These are phyloP conservation scores for Aspergillus texensis DNA, from an alignment of 2,329 filamentous ascomycete species.

Conservation along the genomic window DNA sequence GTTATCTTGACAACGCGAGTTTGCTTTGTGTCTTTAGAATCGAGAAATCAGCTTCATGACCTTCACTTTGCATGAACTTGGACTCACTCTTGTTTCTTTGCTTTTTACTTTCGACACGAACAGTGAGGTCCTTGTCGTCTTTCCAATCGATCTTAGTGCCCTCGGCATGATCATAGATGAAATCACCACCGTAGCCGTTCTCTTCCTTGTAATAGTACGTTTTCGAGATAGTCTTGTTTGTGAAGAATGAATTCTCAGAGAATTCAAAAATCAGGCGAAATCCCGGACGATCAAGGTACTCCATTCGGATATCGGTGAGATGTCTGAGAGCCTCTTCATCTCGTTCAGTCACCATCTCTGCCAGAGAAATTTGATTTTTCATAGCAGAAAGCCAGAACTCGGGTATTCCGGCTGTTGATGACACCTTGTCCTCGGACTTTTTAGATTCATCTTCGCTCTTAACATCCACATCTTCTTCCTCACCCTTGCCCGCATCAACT, in stretches of 20 bases:
- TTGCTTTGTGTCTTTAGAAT: conserved; percentile 87
- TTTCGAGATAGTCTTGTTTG: conserved; percentile 95
- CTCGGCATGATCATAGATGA: conserved; percentile 99
- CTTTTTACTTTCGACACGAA: conserved; percentile 98
- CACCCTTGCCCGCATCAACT: conserved; percentile 81
- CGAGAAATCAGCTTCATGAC: not conserved
- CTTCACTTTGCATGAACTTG: not conserved
- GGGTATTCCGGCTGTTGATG: conserved; percentile 75
- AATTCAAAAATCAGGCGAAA: conserved; percentile 99
- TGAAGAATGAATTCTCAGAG: conserved; percentile 91
- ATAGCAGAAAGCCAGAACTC: conserved; percentile 99
- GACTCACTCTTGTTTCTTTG: conserved; percentile 97
- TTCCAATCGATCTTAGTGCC: conserved; percentile 99
- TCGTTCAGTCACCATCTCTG: conserved; percentile 97
- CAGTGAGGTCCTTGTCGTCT: conserved; percentile 86
- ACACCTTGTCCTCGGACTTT: conserved; percentile 50
- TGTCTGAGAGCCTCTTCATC: conserved; percentile 92
- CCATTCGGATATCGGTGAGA: conserved; percentile 93
- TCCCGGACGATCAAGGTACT: conserved; percentile 96
- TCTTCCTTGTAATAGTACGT: conserved; percentile 99
- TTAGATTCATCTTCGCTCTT: conserved; percentile 60
- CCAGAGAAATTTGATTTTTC: conserved; percentile 98
- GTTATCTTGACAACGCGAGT: conserved; percentile 99
- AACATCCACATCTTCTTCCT: conserved; percentile 66
- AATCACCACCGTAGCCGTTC: conserved; percentile 97